Base-by-base conservation (phyloP, 2,329 filamentous ascomycete species). In the Neofusicoccum laricinum region DNA sequence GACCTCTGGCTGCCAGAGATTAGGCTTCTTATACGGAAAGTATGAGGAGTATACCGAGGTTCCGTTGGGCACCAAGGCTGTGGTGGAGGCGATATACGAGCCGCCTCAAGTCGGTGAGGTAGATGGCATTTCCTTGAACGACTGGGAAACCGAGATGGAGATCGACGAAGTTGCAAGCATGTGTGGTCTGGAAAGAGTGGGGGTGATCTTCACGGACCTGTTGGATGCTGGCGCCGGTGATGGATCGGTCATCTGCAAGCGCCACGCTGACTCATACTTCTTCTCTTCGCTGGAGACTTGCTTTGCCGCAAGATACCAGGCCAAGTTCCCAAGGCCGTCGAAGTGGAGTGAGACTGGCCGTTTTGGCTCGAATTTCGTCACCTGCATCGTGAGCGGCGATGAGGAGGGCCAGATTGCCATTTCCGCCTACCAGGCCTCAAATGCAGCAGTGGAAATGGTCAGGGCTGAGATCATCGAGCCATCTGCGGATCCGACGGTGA, bases 1-100 rank as follows among this genome's bases (percentile, higher is more conserved):
- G 70, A 89, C 87, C 68, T 93, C 91, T 1, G 94, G 93, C 3
- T 80, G 85, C 32, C 95, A 99, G 75, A 86, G 95, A 45, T 77
- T 98, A 51, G 95, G 94, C 5, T 97, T 93, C 71, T 80, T 99
- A 5, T 99, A 98, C 71, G 95, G 95, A 17, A 88, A 88, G 61
- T 97, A 97, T 73, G 86, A 90, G 67, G 92, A 97, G 76, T 99
- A 99, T 74, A 85, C 89, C 2, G 92, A 96, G 74, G 92, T 99
- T 3, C 96, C 95, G 0, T 84, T 99, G 0, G 96, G 96, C 10
- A 87, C 96, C 64, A 99, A 99, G 78, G 94, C 94, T 15, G 87
- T 99, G 1, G 93, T 99, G 0, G 93, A 99, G 79, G 94, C 93
- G 45, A 97, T 99, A 68, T 99, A 97, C 71, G 95, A 99, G 75